Evolutionary conservation across 495 filamentous ascomycete species (phyloP).

Genomic region (Penicillium robsamsonii): DNA sequence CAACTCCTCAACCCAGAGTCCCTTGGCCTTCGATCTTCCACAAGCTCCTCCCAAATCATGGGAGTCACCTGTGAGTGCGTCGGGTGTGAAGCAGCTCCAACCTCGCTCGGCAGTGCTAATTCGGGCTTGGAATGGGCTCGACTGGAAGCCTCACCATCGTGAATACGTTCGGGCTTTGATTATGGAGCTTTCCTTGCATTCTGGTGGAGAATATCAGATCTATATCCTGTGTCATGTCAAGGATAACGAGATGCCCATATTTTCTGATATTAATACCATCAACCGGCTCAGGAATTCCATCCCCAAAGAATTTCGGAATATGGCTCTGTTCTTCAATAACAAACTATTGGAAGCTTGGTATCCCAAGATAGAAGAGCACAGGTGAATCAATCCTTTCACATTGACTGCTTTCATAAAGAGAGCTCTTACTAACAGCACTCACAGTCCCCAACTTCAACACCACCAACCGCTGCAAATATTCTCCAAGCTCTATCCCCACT

Average conservation of each 20-base stretch:
- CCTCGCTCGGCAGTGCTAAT: slow-evolving; percentile 67
- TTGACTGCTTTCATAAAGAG: background rate
- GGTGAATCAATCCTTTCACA: slow-evolving; percentile 3
- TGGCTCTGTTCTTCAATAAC: slow-evolving; percentile 66
- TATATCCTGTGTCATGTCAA: slow-evolving; percentile 74
- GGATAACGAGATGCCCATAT: slow-evolving; percentile 49
- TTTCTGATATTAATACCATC: slow-evolving; percentile 54
- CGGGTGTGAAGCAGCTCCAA: slow-evolving; percentile 18
- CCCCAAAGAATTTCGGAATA: slow-evolving; percentile 63
- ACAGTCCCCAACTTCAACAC: slow-evolving; percentile 28
- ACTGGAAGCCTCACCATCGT: slow-evolving; percentile 68
- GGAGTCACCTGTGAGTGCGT: background rate
- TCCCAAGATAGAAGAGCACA: slow-evolving; percentile 29
- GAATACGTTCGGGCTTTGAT: slow-evolving; percentile 70
- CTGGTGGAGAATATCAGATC: slow-evolving; percentile 75
- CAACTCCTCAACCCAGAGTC: slow-evolving; percentile 13
- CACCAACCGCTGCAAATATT: slow-evolving; percentile 50
- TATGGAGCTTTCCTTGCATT: slow-evolving; percentile 66
- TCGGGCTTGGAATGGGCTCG: slow-evolving; percentile 63
- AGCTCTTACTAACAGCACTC: background rate
- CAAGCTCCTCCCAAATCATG: slow-evolving; percentile 9
- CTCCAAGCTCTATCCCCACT: slow-evolving; percentile 64
- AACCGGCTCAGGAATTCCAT: slow-evolving; percentile 45
- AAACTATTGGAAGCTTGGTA: slow-evolving; percentile 31
- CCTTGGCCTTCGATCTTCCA: slow-evolving; percentile 21